Evolutionary conservation across 176 grass and related monocot species (phyloP), one percentile per base, ranked within the genome.

Genomic region (Avena sativa): DNA sequence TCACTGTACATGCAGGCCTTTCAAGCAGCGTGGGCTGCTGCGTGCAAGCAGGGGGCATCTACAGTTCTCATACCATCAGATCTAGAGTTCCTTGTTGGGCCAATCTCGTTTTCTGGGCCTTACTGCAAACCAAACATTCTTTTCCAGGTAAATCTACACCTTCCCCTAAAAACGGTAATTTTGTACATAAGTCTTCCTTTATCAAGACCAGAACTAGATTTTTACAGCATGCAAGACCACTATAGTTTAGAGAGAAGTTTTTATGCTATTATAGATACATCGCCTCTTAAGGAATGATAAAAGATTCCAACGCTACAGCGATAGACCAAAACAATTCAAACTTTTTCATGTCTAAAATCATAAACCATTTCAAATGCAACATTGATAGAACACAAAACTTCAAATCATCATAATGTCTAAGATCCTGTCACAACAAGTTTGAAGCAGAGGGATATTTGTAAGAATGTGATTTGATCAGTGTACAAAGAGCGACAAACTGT

Each of bases 51-150:
- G 80, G 90, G 88, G 48, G 76, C 94, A 73, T 94, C 94, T 68
- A 94, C 93, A 59, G 70, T 98, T 85, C 48, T 96, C 13, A 87
- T 98, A 67, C 97, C 94, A 64, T 74, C 84, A 46, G 83, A 86
- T 46, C 89, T 81, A 75, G 82, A 91, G 87, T 98, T 96, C 79
- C 92, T 98, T 75, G 97, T 98, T 78, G 97, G 97, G 16, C 94
- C 94, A 78, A 93, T 96, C 79, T 98, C 97, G 20, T 98, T 98
- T 82, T 94, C 94, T 87, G 97, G 97, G 44, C 92, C 92, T 86
- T 91, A 94, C 83, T 96, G 97, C 85, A 93, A 96, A 84, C 89
- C 94, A 21, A 96, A 98, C 72, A 98, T 98, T 72, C 52, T 98
- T 67, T 96, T 98, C 52, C 97, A 96, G 97, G 97, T 98, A 95